Evolutionary conservation across 352 stramenopile genomes (phyloP).

Genomic region (Globisporangium middletonii): DNA sequence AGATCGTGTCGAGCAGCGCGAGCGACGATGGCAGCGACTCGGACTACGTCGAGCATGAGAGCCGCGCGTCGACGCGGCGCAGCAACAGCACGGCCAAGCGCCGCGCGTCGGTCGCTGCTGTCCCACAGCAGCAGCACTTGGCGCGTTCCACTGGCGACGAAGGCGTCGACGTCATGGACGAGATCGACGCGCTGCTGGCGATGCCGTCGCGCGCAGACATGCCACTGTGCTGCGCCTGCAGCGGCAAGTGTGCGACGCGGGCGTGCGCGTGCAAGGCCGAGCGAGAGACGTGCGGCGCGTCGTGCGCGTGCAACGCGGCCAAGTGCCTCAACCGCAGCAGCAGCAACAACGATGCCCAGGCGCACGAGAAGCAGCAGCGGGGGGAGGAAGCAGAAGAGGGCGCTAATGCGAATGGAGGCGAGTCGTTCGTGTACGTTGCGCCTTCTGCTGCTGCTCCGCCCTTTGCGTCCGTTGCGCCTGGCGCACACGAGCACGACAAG

Average conservation of each 20-base stretch:
- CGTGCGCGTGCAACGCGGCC: constrained; percentile 47
- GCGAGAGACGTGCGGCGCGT: constrained; percentile 28
- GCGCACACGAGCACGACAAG: constrained; percentile 8
- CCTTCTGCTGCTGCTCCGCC: neutral
- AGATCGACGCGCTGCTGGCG: constrained; percentile 51
- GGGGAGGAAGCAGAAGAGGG: neutral
- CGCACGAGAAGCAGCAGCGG: neutral
- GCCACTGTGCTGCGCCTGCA: constrained; percentile 50
- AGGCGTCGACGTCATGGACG: constrained; percentile 28
- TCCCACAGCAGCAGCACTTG: neutral
- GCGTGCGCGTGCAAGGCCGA: constrained; percentile 54
- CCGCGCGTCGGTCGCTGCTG: neutral
- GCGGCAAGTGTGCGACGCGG: constrained; percentile 72
- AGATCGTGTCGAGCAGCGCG: constrained; percentile 51
- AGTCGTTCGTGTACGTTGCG: too few species aligned
- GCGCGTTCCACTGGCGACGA: neutral
- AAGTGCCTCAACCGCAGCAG: constrained; percentile 52
- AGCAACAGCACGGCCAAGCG: neutral
- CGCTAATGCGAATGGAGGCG: neutral
- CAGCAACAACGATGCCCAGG: neutral
- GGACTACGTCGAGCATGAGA: constrained; percentile 60
- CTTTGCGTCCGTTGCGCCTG: neutral
- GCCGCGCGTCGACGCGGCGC: neutral
- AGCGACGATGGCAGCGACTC: constrained; percentile 52
- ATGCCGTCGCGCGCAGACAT: constrained; percentile 21